A percentile compares a stretch with the other conserved stretches of the same genome.
These are phyloP conservation scores for Botrytis pseudocinerea DNA, from an alignment of 2,329 filamentous ascomycete genomes.

Conservation along the genomic window DNA sequence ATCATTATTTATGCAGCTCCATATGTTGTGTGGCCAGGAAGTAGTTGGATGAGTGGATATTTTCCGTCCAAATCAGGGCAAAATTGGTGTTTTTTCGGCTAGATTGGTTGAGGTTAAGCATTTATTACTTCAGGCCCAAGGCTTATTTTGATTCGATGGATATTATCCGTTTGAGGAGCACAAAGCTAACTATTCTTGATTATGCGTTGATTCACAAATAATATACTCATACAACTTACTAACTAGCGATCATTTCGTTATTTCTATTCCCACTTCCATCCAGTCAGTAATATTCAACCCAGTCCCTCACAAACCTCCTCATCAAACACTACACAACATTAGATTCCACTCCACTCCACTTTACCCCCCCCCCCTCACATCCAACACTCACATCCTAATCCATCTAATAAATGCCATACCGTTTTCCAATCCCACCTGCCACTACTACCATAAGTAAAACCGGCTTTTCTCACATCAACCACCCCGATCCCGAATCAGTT, in stretches of 20 bases:
- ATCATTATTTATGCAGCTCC: background rate
- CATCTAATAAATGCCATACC: background rate
- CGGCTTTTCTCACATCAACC: background rate
- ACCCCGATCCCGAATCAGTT: background rate
- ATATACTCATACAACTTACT: fast-evolving
- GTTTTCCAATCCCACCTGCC: background rate
- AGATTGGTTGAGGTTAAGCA: background rate
- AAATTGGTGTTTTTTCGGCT: background rate
- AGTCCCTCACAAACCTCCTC: background rate
- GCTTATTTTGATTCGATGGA: background rate
- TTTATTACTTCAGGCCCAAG: background rate
- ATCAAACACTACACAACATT: background rate
- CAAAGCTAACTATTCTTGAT: background rate
- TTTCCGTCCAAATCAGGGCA: background rate
- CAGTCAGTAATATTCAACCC: background rate
- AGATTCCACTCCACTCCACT: too few species aligned
- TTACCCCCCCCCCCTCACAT: background rate
- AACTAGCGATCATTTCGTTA: background rate
- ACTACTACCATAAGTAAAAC: background rate
- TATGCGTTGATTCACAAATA: background rate
- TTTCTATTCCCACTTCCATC: background rate
- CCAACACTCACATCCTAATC: background rate
- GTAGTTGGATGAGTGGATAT: background rate
- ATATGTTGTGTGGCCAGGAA: background rate
- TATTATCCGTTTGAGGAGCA: background rate